These are phyloP conservation scores for Eucalyptus shirleyi DNA, from an alignment of 345 rosid genomes.

Conservation along the genomic window DNA sequence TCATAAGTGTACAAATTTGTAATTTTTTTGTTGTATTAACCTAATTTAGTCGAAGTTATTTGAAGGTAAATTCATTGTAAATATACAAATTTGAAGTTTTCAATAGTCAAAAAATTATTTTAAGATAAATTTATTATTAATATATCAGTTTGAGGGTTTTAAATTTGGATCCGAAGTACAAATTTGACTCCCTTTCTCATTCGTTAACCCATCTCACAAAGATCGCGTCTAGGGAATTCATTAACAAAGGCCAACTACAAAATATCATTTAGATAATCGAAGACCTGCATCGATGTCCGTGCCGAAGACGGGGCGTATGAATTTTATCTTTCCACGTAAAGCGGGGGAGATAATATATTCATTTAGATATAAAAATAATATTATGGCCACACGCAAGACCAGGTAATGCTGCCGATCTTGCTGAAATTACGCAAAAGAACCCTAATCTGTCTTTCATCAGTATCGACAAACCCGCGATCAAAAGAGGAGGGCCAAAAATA, in stretches of 20 bases:
- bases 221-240: neutral
- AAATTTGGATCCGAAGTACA: neutral
- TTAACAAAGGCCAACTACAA: neutral
- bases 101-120: fast-evolving
- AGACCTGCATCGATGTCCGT: neutral
- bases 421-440: neutral
- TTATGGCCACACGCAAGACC: neutral
- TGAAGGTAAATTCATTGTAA: too few relatives aligned
- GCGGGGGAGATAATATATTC: neutral
- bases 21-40: too few relatives aligned
- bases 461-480: neutral
- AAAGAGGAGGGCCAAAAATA: neutral
- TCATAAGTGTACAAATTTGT: fast-evolving
- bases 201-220: neutral
- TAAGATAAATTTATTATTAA: too few relatives aligned
- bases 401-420: neutral
- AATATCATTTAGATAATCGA: neutral
- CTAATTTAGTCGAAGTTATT: too few relatives aligned
- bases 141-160: too few relatives aligned
- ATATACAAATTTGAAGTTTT: fast-evolving
- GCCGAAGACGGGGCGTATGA: neutral
- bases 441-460: neutral
- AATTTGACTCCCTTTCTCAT: neutral
- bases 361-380: neutral
- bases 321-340: neutral